Evolutionary conservation across 371 early-diverging fungal species (phyloP).

Genomic region (Lichtheimia ramosa): DNA sequence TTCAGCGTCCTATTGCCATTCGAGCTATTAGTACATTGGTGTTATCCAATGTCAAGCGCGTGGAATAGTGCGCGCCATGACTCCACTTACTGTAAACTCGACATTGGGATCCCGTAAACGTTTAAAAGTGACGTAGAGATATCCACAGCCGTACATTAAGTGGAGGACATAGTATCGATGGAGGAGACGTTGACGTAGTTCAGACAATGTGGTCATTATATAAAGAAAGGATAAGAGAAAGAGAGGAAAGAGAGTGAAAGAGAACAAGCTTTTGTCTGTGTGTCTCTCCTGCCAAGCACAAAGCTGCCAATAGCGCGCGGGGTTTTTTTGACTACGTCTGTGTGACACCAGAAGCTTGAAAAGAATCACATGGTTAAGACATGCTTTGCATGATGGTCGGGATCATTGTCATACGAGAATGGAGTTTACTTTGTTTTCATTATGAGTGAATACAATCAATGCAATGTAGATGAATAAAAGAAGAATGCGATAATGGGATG

Average conservation of each 20-base stretch:
- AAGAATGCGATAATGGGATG: not conserved
- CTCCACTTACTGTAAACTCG: not conserved
- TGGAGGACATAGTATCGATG: slow-evolving; percentile 58
- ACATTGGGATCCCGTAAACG: not conserved
- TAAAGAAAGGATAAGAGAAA: not conserved
- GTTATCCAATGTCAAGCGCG: not conserved
- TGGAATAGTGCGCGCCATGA: too few relatives aligned
- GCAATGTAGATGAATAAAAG: too few relatives aligned
- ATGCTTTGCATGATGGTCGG: too few relatives aligned
- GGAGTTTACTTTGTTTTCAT: not conserved
- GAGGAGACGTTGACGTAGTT: slow-evolving; percentile 46
- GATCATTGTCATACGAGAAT: too few relatives aligned
- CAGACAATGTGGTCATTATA: slow-evolving; percentile 30
- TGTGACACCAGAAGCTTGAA: too few relatives aligned
- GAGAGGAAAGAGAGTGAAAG: not conserved
- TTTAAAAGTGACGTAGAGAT: slow-evolving; percentile 6
- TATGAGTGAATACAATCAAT: not conserved
- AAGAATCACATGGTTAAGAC: too few relatives aligned
- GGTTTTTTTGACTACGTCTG: too few relatives aligned
- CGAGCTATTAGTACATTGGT: not conserved
- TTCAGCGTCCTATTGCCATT: slow-evolving; percentile 27
- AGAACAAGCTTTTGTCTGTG: too few relatives aligned
- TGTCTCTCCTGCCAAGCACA: too few relatives aligned
- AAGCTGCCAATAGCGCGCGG: too few relatives aligned
- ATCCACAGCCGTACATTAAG: slow-evolving; percentile 29